phyloP scores from a whole-genome alignment of 23 red algal genomes.

The Chondrus crispus region DNA sequence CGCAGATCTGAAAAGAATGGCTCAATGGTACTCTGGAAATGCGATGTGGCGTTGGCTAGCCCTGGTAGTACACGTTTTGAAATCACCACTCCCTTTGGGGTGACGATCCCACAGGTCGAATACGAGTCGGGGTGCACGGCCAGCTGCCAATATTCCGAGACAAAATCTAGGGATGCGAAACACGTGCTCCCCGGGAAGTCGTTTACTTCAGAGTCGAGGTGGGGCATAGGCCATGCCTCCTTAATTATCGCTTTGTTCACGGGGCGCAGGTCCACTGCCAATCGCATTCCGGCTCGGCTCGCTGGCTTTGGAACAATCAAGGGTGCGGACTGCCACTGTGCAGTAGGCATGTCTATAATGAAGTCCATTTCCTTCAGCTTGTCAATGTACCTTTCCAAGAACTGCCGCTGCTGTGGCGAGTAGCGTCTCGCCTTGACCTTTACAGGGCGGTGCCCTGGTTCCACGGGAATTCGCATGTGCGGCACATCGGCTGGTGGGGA shows the following conservation, averaged over 20 bases:
- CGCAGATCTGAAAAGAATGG: not conserved
- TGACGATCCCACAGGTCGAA: not conserved
- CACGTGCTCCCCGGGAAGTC: not conserved
- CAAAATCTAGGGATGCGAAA: not conserved
- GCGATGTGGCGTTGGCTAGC: not conserved
- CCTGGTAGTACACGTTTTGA: not conserved
- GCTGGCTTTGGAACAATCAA: too few species aligned
- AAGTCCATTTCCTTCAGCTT: too few species aligned
- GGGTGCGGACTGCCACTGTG: too few species aligned
- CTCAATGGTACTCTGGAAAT: not conserved
- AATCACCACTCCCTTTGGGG: not conserved
- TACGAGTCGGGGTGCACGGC: not conserved
- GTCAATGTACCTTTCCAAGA: too few species aligned
- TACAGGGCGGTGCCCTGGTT: not conserved
- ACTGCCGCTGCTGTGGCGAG: not conserved
- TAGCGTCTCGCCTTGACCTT: not conserved
- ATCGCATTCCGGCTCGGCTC: too few species aligned
- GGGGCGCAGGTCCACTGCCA: too few species aligned
- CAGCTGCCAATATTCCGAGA: not conserved
- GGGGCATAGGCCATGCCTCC: not conserved
- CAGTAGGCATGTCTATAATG: too few species aligned
- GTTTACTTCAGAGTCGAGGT: not conserved
- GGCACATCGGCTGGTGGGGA: conserved; percentile 2
- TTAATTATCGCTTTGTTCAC: not conserved
- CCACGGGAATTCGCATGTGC: not conserved